Conservation (phyloP, 345 rosid genomes). For the Boechera stricta region DNA sequence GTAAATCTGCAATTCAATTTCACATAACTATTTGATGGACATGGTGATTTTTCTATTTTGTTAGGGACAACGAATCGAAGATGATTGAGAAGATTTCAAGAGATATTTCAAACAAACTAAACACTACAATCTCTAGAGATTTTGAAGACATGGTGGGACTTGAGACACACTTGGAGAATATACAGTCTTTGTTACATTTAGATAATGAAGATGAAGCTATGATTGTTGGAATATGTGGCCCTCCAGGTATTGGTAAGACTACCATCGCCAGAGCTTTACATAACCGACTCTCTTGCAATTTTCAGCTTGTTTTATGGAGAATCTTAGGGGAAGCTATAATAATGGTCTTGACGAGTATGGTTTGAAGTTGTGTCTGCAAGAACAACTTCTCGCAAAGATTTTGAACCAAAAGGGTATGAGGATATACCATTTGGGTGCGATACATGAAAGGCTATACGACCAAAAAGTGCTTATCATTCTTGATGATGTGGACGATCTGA, state of each 20-base stretch:
- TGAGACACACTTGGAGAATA: neutral
- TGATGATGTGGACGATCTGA: constrained; percentile 8
- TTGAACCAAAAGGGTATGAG: neutral
- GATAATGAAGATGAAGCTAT: neutral
- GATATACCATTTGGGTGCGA: neutral
- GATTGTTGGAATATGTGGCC: constrained; percentile 10
- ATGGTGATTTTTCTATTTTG: too few relatives aligned
- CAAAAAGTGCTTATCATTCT: constrained; percentile 23
- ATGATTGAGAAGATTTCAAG: neutral
- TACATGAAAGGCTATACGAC: too few relatives aligned
- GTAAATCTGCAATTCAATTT: too few relatives aligned
- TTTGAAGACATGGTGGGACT: constrained; percentile 2
- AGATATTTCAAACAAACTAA: neutral
- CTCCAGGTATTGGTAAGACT: constrained; percentile 12
- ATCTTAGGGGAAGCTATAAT: neutral
- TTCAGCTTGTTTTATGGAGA: constrained; percentile 17
- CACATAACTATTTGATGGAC: too few relatives aligned
- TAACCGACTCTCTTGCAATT: neutral
- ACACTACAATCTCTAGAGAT: neutral
- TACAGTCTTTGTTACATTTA: constrained; percentile 16
- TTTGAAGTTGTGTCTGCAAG: neutral
- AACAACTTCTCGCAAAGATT: constrained; percentile 1
- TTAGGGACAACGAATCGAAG: too few relatives aligned
- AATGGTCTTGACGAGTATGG: constrained; percentile 9
- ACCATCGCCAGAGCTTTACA: neutral